A percentile compares a stretch with the other conserved stretches of the same genome.
These are phyloP conservation scores for Hyaloscypha variabilis DNA, from an alignment of 495 filamentous ascomycete genomes.

Conservation along the genomic window DNA sequence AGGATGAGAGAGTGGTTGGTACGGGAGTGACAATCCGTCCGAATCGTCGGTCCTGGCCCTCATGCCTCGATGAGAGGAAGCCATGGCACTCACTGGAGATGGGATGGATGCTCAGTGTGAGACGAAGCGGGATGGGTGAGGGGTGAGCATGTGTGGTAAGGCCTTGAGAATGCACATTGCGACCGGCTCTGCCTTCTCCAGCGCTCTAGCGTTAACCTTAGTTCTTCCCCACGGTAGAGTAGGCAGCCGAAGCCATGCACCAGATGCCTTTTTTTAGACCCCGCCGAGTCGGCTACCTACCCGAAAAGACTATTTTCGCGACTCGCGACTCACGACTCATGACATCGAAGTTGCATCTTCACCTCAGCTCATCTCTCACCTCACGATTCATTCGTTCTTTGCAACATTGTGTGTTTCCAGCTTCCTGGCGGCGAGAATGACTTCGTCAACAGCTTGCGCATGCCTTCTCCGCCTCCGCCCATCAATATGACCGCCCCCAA, in stretches of 20 bases:
- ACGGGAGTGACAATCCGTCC: neutral
- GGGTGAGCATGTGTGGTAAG: too few species aligned
- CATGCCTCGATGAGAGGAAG: neutral
- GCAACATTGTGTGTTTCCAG: constrained; percentile 1
- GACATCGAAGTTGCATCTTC: neutral
- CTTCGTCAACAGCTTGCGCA: constrained; percentile 17
- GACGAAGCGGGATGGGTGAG: neutral
- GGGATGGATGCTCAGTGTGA: neutral
- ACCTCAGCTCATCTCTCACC: neutral
- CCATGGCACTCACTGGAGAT: neutral
- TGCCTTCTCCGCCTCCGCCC: neutral
- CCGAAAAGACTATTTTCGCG: too few species aligned
- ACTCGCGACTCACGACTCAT: neutral
- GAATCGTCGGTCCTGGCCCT: neutral
- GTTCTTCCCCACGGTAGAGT: too few species aligned
- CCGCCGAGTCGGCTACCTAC: neutral
- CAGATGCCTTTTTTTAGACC: neutral
- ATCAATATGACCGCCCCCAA: constrained; percentile 14
- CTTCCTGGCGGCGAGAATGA: constrained; percentile 10
- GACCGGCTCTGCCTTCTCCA: too few species aligned
- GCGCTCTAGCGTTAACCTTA: neutral
- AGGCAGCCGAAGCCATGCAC: too few species aligned
- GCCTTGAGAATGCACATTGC: too few species aligned
- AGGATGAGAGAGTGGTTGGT: neutral
- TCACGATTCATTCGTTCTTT: neutral